Conservation (phyloP, 768 basidiomycete species). For the Lentinula boryana region DNA sequence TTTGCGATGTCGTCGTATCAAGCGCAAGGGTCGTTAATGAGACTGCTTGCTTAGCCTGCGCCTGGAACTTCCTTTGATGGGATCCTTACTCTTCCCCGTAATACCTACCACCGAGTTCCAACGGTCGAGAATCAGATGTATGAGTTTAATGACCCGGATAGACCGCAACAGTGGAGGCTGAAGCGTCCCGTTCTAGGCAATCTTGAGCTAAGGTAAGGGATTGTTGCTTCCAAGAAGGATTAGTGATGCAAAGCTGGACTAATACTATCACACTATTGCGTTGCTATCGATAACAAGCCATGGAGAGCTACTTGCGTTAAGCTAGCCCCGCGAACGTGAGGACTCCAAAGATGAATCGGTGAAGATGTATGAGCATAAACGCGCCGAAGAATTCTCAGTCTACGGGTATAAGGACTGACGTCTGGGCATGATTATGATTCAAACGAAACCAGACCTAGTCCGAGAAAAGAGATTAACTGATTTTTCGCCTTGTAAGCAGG, state of each 20-base stretch:
- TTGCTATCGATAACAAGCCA: neutral
- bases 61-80: too few species aligned
- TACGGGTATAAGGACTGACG: neutral
- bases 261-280: neutral
- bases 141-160: neutral
- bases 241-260: neutral
- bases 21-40: too few species aligned
- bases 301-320: neutral
- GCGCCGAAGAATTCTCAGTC: neutral
- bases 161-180: neutral
- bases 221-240: neutral
- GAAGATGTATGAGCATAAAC: neutral
- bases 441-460: neutral
- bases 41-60: too few species aligned
- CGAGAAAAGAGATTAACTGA: neutral
- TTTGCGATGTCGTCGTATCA: too few species aligned
- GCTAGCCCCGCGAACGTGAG: neutral
- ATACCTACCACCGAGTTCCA: neutral
- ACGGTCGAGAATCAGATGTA: neutral
- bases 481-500: neutral
- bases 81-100: neutral
- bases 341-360: neutral
- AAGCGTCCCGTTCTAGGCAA: neutral
- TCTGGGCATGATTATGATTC: neutral
- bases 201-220: neutral